Base-by-base conservation (phyloP, 805 yeast genomes). In the Candida fluviatilis region DNA sequence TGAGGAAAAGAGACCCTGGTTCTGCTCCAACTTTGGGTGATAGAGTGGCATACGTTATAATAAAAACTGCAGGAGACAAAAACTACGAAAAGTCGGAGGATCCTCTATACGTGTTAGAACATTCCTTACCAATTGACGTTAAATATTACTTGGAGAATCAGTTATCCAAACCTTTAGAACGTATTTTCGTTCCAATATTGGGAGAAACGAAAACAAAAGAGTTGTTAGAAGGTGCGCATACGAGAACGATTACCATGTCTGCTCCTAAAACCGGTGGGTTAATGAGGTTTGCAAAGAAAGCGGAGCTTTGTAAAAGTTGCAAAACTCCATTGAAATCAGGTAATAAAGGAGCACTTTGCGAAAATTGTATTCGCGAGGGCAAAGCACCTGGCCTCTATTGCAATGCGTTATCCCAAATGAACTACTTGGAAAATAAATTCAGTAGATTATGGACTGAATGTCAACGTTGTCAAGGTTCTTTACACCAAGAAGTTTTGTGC, bases 11-110 rank as follows among this genome's bases (percentile, higher is more conserved):
- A 69, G 99, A 93, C 56, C 84, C 95, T 0, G 99, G 99, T 17
- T 84, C 95, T 5, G 99, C 99, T 1, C 99, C 99, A 3, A 80
- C 88, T 10, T 74, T 93, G 34, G 99, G 99, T 41, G 99, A 93
- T 58, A 85, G 99, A 64, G 98, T 93, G 23, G 98, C 98, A 4
- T 93, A 91, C 57, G 99, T 93, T 25, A 90, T 93, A 42, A 83
- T 86, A 49, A 65, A 62, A 36, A 80, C 91, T 0, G 82, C 87
- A 4, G 82, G 87, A 36, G 85, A 87, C 40, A 90, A 88, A 57
- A 84, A 90, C 46, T 95, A 90, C 61, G 96, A 91, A 49, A 89
- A 93, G 61, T 90, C 97, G 1, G 99, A 93, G 60, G 99, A 93
- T 55, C 99, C 99, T 2, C 64, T 91, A 23, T 93, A 78, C 50